Percentiles rank a stretch among this genome's conserved stretches.
phyloP scores from a whole-genome alignment of 2,329 filamentous ascomycete genomes.

The Pseudocercospora fijiensis region DNA sequence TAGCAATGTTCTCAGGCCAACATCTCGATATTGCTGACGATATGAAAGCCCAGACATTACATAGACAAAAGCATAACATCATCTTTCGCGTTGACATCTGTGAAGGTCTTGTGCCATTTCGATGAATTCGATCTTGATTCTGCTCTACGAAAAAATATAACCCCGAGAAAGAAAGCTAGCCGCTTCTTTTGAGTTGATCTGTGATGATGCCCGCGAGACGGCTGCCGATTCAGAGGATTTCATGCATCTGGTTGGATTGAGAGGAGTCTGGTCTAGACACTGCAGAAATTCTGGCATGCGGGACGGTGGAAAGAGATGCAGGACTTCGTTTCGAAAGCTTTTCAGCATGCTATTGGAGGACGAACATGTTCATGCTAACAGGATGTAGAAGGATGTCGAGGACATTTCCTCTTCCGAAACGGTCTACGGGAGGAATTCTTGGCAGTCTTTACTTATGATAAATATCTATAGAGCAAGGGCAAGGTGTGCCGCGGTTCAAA shows the following conservation, averaged over 20 bases:
- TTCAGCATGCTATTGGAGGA: conserved; percentile 39
- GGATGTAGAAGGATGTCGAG: conserved; percentile 46
- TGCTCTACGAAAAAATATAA: no score
- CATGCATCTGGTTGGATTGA: no score
- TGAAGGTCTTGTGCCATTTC: no score
- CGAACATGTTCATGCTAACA: conserved; percentile 52
- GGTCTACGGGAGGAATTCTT: conserved; percentile 35
- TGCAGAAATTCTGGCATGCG: conserved; percentile 44
- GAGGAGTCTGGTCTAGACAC: conserved; percentile 28
- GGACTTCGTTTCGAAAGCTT: conserved; percentile 35
- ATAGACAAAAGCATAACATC: no score
- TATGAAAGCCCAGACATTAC: conserved; percentile 30
- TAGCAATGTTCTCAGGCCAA: conserved; percentile 35
- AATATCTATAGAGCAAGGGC: not conserved
- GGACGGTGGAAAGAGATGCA: conserved; percentile 42
- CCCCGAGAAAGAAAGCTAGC: no score
- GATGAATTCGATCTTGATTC: no score
- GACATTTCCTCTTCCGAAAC: conserved; percentile 29
- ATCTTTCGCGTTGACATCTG: no score
- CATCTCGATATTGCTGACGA: no score
- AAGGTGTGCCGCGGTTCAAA: not conserved
- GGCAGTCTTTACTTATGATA: not conserved
- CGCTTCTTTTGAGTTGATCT: no score
- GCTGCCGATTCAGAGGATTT: no score
- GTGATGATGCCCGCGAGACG: no score